Evolutionary conservation across 441 rosid genomes (phyloP).

Genomic region (Brassica balearica): DNA sequence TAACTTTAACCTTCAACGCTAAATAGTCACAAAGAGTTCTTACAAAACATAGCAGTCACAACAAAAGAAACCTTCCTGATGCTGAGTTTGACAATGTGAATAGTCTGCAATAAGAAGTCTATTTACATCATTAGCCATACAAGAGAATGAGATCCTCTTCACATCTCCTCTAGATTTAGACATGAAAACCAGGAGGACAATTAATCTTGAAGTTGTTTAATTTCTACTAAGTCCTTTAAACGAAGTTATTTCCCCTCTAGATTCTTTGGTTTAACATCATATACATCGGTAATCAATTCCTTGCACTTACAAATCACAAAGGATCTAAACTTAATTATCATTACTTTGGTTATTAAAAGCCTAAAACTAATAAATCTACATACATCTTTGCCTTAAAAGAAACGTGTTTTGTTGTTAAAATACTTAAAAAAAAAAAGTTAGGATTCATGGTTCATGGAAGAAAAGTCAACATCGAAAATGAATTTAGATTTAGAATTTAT

Average conservation of each 20-base stretch:
- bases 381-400: background rate
- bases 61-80: background rate
- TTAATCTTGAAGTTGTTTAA: constrained; percentile 50
- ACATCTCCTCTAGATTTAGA: constrained; percentile 33
- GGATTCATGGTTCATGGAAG: background rate
- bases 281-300: constrained; percentile 62
- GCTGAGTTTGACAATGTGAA: background rate
- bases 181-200: constrained; percentile 55
- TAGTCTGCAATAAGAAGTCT: constrained; percentile 1
- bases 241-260: constrained; percentile 61
- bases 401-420: background rate
- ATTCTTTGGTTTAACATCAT: constrained; percentile 56
- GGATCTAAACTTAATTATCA: background rate
- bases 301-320: background rate
- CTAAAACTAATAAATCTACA: background rate
- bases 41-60: background rate
- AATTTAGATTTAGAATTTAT: background rate
- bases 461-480: background rate
- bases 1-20: background rate
- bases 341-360: background rate
- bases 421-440: background rate
- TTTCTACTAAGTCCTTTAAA: constrained; percentile 52
- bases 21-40: background rate
- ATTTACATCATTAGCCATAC: background rate
- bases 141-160: constrained; percentile 11